Evolutionary conservation across 2,329 filamentous ascomycete genomes (phyloP).

Genomic region (Beauveria medogensis): DNA sequence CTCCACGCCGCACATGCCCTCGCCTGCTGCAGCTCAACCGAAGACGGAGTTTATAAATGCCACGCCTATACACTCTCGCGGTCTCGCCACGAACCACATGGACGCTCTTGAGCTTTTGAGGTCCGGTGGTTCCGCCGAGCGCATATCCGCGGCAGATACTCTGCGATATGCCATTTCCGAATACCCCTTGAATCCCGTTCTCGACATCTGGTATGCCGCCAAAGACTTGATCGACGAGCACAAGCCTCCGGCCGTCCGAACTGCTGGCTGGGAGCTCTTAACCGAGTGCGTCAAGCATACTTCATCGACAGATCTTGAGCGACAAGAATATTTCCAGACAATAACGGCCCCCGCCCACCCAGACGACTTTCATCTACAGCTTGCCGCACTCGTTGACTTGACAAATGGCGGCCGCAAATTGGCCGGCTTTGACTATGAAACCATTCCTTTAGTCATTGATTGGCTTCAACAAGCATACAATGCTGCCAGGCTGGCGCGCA

Average conservation of each 20-base stretch:
- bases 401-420: conserved; percentile 54
- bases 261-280: conserved; percentile 57
- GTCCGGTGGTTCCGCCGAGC: conserved; percentile 42
- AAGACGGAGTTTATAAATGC: conserved; percentile 39
- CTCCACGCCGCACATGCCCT: conserved; percentile 37
- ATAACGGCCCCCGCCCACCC: conserved; percentile 47
- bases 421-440: conserved; percentile 59
- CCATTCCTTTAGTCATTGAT: conserved; percentile 51
- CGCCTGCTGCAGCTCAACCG: conserved; percentile 29
- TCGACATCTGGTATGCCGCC: conserved; percentile 58
- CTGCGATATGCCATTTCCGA: conserved; percentile 49
- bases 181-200: conserved; percentile 49
- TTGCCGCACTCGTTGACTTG: conserved; percentile 54
- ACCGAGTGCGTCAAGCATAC: conserved; percentile 57
- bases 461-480: conserved; percentile 53
- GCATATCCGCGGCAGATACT: conserved; percentile 49
- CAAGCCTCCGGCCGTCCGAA: conserved; percentile 45
- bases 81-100: conserved; percentile 44
- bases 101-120: conserved; percentile 48
- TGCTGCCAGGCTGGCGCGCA: conserved; percentile 43
- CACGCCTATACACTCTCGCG: conserved; percentile 29
- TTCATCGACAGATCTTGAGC: conserved; percentile 57
- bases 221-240: conserved; percentile 55
- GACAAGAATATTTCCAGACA: conserved; percentile 57
- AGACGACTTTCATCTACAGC: conserved; percentile 59